A percentile compares a stretch with the other conserved stretches of the same genome.
These are phyloP conservation scores for Fomitopsis schrenkii DNA, from an alignment of 1,284 basidiomycete species.

Conservation along the genomic window DNA sequence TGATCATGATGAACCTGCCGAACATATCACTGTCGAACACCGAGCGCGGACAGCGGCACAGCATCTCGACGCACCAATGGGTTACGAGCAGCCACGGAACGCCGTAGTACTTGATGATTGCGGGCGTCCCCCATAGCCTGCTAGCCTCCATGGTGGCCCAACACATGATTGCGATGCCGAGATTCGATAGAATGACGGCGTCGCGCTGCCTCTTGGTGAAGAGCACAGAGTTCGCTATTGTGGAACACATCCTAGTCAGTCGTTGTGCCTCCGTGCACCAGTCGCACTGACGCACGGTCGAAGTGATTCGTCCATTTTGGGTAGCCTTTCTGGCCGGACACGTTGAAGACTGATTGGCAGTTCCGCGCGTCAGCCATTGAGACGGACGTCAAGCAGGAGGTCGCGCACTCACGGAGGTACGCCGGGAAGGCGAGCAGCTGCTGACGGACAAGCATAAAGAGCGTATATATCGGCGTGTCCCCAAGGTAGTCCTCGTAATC, in stretches of 20 bases:
- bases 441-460: slow-evolving; percentile 47
- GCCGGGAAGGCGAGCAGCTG: slow-evolving; percentile 76
- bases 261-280: neutral
- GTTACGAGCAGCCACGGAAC: slow-evolving; percentile 55
- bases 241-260: neutral
- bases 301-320: slow-evolving; percentile 63
- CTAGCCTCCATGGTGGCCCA: slow-evolving; percentile 34
- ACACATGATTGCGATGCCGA: slow-evolving; percentile 48
- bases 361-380: neutral
- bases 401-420: slow-evolving; percentile 48
- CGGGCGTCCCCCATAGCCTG: slow-evolving; percentile 30
- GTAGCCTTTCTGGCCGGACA: slow-evolving; percentile 65
- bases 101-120: slow-evolving; percentile 50
- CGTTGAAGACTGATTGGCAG: slow-evolving; percentile 45
- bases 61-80: slow-evolving; percentile 41
- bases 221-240: slow-evolving; percentile 48
- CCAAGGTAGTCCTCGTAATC: slow-evolving; percentile 55
- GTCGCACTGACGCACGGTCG: slow-evolving; percentile 36
- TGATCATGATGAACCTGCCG: slow-evolving; percentile 38
- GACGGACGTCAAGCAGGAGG: neutral
- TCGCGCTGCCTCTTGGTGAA: slow-evolving; percentile 48
- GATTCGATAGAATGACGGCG: slow-evolving; percentile 50
- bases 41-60: neutral
- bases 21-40: neutral
- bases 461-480: slow-evolving; percentile 56